Evolutionary conservation across 441 rosid genomes (phyloP), one percentile per base, ranked within the genome.

Genomic region (Manihot esculenta): DNA sequence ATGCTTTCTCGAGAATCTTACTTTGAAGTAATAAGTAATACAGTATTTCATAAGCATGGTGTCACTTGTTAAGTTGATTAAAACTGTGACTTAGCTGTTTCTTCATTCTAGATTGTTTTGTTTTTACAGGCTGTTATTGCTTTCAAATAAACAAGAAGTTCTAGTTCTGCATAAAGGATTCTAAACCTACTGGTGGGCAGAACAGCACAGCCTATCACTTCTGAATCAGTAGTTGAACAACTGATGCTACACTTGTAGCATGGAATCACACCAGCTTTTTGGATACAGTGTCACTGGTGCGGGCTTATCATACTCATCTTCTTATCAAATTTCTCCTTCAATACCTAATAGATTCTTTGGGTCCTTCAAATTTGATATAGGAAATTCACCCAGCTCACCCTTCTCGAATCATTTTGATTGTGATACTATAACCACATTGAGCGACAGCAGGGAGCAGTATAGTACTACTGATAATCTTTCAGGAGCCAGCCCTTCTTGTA

Each of bases 241-340:
- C 78, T 70, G 71, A 83, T 83, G 85, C 66, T 49, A 30, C 66
- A n/a, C 38, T 66, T 65, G 35, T 78, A 80, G 76, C 51, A 89
- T 87, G 92, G 92, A 78, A 11, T 94, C 98, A 1, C 86, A 66
- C 59, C 82, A 75, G 51, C 23, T 70, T 70, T 82, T 76, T 56
- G 59, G 78, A 45, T 78, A 55, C 48, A 49, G 81, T 65, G 70
- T 66, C 17, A 73, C 87, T 70, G 83, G 83, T 71, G 76, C 83
- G 0, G 84, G 79, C 64, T 48, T 83, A 64, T 80, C 91, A 38
- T 73, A 83, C 76, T 73, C 86, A 7, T 70, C 81, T 62, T 72
- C 85, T 64, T 72, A 76, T 76, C 74, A 84, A 7, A 13, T 72
- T 21, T 63, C 57, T 59, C 81, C 88, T 65, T 77, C 85, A 8